Base-by-base conservation (phyloP, 371 early-diverging fungal species). In the Apophysomyces sp. region DNA sequence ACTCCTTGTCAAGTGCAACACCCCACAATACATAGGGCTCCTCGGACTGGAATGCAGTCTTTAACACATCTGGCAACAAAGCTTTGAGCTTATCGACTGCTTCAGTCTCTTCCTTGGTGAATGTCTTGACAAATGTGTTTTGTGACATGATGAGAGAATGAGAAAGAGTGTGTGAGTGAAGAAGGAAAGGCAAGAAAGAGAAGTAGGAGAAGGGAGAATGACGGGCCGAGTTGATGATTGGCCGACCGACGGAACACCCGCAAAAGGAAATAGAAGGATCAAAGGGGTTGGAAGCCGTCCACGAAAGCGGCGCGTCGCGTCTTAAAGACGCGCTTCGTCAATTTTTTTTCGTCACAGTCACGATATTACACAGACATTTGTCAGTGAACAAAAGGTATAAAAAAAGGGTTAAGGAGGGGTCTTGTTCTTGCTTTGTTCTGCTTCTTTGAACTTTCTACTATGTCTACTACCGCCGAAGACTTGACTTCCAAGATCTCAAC, bases 1-100 rank as follows among this genome's bases (percentile, higher is more conserved):
- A 76, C 8, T 68, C 62, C 34, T 72, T 72, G 52, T 69, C 72
- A 16, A 86, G 74, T 1, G 73, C 60, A 29, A 87, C 72, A 16
- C 72, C 80, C 86, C 86, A 87, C 41, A 87, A 64, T 16, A 65
- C 57, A 41, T 78, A 72, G 32, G 62, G 60, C 15, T 78, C 71
- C 26, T 75, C 62, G 34, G 63, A 57, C 26, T 37, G 18, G n/a
- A 60, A 57, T 5, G 66, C 66, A 15, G 53, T 58, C 29, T 69
- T 73, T 28, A 81, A 21, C 21, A 86, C 76, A 2, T 78, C 80
- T 11, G 81, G 73, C 32, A 87, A 69, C 27, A 56, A 63, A 26
- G 60, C 62, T 60, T 84, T 86, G 24, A 87, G 55, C 52, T 83
- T 66, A 18, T 54, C 24, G 13, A 85, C 78, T 4, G 67, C 71